Evolutionary conservation across 805 yeast genomes (phyloP), one percentile per base, ranked within the genome.

Genomic region (Ogataea saltuana): DNA sequence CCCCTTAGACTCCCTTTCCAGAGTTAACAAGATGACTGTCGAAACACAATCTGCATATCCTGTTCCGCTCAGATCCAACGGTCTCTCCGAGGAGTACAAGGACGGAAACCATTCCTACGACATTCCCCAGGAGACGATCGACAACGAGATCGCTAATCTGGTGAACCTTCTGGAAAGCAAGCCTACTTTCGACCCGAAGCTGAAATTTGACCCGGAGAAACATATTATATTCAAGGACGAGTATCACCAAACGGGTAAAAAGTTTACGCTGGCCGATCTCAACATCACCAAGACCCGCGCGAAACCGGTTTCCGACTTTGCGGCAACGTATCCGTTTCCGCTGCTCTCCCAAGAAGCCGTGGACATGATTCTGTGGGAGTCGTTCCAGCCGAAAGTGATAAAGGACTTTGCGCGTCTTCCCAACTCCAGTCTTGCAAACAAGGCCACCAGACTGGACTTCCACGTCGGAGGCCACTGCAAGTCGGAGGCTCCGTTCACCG

Each of bases 301-400:
- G 8, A 44, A 51, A 12, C 60, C 67, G 10, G 51, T 66, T 18
- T 54, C 61, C 12, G 64, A 67, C 16, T 57, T 67, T 46, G 74
- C 53, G 6, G 82, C 78, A 16, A 65, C 75, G 34, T 80, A 71
- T 45, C 81, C 85, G 2, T 79, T 79, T 58, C 81, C 81, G 6
- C 59, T 79, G 29, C 74, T 79, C 58, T 74, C 82, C 1, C 74
- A 74, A 33, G 83, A 79, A 52, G 83, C 83, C 3, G 65, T 77
- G 40, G 70, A 70, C 30, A 72, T 79, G 52, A 70, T 79, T 75
- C 69, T 74, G 49, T 70, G 72, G 59, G 83, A 79, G 54, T 56
- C 75, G 16, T 64, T 78, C 50, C 56, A 60, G 33, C 72, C 73
- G 46, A 72, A 72, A 20, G 56, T 64, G 5, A 66, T 77, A 41